Base-by-base conservation (phyloP, 116 monocot genomes). In the Phalaenopsis hybrid region DNA sequence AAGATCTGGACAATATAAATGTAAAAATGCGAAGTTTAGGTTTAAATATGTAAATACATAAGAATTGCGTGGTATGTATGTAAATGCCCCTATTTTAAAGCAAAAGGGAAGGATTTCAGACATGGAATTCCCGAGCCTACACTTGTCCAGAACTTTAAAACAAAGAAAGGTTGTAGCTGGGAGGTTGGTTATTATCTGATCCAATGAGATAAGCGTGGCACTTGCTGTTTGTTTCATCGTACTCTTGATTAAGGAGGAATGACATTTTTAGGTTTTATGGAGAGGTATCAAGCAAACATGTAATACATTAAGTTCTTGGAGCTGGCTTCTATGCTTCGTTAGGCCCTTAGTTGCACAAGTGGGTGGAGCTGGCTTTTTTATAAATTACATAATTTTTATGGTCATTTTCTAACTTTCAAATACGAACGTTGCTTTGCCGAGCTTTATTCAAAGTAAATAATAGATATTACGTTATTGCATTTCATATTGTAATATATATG, bases 201-300 rank as follows among this genome's bases (percentile, higher is more conserved):
- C 8, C 8, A 67, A 34, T 8, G 25, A 72, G 4, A 72, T 72
- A 4, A 72, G 3, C 41, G 6, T 65, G 65, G 5, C n/a, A 12
- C 37, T 72, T 34, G 31, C 25, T 41, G 72, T 16, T 41, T 37
- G 37, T 34, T 15, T 31, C 15, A 72, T 12, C 4, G 9, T 17
- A 41, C 6, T 72, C 15, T 15, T 72, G 72, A 5, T 72, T 72
- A 13, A 72, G 15, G 72, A 72, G 41, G 37, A 11, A 41, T 72
- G 13, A 16, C 37, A 12, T 72, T 72, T 72, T 72, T 72, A 67
- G 72, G 37, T 34, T 72, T 65, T 72, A 34, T 31, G 37, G 13
- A 72, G 72, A 72, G 15, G 72, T 72, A 41, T 67, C 67, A 16
- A 70, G 70, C 28, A 70, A 70, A 15, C 72, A 67, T 67, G 67